Percentiles rank a stretch among this genome's conserved stretches.
phyloP scores from a whole-genome alignment of 805 yeast genomes.

The Saturnispora bothae region DNA sequence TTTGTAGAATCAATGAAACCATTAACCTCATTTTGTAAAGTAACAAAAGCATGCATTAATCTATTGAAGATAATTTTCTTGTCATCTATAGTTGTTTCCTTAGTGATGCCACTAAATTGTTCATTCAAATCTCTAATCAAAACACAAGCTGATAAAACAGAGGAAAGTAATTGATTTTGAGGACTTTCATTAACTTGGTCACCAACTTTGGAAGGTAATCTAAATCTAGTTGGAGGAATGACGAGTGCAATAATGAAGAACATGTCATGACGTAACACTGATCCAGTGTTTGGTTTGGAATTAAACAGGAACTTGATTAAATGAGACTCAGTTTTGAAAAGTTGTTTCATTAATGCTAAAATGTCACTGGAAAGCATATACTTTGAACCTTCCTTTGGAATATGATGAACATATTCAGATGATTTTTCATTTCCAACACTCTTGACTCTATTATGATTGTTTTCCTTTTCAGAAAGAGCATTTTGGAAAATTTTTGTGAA shows the following conservation, averaged over 20 bases:
- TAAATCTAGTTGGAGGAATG: constrained; percentile 94
- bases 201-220: constrained; percentile 94
- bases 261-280: constrained; percentile 56
- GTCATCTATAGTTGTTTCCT: constrained; percentile 54
- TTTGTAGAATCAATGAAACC: constrained; percentile 88
- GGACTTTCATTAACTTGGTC: constrained; percentile 93
- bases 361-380: constrained; percentile 85
- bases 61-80: constrained; percentile 65
- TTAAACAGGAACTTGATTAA: constrained; percentile 70
- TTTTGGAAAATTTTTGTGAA: constrained; percentile 85
- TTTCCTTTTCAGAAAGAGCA: constrained; percentile 72
- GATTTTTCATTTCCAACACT: constrained; percentile 36
- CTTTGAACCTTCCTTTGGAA: constrained; percentile 62
- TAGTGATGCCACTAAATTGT: constrained; percentile 56
- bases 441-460: constrained; percentile 69
- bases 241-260: constrained; percentile 82
- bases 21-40: constrained; percentile 90
- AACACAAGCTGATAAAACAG: constrained; percentile 68
- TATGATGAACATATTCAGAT: constrained; percentile 29
- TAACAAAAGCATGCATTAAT: constrained; percentile 91
- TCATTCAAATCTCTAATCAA: constrained; percentile 84
- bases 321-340: constrained; percentile 64
- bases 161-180: constrained; percentile 80
- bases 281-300: constrained; percentile 52
- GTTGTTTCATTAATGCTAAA: constrained; percentile 61